These are phyloP conservation scores for Metschnikowia lunata DNA, from an alignment of 805 yeast species.

Conservation along the genomic window DNA sequence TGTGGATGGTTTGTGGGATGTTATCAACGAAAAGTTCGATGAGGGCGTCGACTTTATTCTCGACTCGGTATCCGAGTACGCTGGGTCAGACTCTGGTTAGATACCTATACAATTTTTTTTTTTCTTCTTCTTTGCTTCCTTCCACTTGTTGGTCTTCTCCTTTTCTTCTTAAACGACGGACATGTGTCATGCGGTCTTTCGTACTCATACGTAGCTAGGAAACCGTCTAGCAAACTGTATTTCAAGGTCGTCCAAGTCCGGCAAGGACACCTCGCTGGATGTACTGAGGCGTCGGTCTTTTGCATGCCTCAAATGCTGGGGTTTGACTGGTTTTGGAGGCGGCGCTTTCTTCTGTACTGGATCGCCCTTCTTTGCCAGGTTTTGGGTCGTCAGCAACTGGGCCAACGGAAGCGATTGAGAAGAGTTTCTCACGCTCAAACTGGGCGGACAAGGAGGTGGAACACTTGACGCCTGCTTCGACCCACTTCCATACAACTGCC, in stretches of 20 bases:
- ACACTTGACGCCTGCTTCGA: neutral
- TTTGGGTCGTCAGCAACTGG: neutral
- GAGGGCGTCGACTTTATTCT: constrained; percentile 82
- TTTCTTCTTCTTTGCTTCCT: neutral
- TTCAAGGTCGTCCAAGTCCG: constrained; percentile 58
- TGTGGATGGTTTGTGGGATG: constrained; percentile 68
- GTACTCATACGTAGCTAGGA: constrained; percentile 50
- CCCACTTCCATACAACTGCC: neutral
- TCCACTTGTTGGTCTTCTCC: too few relatives aligned
- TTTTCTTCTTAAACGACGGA: neutral
- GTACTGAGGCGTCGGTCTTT: constrained; percentile 26
- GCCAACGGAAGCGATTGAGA: neutral
- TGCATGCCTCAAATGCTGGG: constrained; percentile 42
- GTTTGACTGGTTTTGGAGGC: constrained; percentile 67
- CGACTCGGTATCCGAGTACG: constrained; percentile 59
- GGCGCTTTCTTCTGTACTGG: constrained; percentile 50
- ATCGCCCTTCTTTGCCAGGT: too few relatives aligned
- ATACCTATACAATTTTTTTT: constrained; percentile 1
- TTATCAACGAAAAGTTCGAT: constrained; percentile 75
- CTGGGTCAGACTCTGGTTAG: constrained; percentile 13
- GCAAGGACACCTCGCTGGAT: constrained; percentile 40
- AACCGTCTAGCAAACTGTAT: constrained; percentile 52
- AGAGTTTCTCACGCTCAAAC: constrained; percentile 11
- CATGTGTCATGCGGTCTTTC: neutral
- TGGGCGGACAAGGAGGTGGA: constrained; percentile 39